Conservation (phyloP, 1,284 basidiomycete species). For the Ceratobasidium sp. region DNA sequence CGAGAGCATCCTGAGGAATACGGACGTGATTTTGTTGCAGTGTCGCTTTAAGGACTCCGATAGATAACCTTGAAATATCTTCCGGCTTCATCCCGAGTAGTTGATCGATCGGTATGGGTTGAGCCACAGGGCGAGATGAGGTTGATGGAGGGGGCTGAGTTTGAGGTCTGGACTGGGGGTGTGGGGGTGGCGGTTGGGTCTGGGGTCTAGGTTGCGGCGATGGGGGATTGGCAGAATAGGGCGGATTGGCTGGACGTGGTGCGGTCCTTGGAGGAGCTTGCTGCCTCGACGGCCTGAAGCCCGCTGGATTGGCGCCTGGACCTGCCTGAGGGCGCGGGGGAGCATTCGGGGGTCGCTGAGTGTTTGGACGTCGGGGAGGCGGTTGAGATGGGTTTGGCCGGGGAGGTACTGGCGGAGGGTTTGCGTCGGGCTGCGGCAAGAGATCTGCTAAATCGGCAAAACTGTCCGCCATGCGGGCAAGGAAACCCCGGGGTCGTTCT, state of each 20-base stretch:
- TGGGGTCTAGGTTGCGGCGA: background rate
- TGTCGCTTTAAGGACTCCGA: slow-evolving; percentile 25
- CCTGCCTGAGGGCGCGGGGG: slow-evolving; percentile 20
- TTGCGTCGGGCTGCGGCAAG: slow-evolving; percentile 23
- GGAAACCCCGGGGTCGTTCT: slow-evolving; percentile 27
- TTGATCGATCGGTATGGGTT: slow-evolving; percentile 20
- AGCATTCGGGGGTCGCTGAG: background rate
- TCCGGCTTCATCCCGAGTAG: slow-evolving; percentile 8
- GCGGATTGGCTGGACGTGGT: background rate
- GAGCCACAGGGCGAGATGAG: slow-evolving; percentile 1
- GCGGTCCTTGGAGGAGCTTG: slow-evolving; percentile 2
- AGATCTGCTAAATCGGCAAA: slow-evolving; percentile 15
- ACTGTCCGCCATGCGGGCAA: slow-evolving; percentile 24
- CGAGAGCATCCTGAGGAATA: slow-evolving; percentile 32
- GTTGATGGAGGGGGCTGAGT: slow-evolving; percentile 6
- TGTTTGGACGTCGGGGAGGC: background rate
- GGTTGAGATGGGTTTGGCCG: background rate
- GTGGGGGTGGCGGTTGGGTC: slow-evolving; percentile 4
- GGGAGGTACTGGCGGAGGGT: slow-evolving; percentile 15
- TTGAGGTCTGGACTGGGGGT: background rate
- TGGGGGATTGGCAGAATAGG: background rate
- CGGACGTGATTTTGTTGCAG: slow-evolving; percentile 35
- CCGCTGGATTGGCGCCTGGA: background rate
- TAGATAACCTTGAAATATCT: slow-evolving; percentile 17
- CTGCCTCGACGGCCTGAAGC: background rate